Evolutionary conservation across 805 yeast species (phyloP), one percentile per base, ranked within the genome.

Genomic region (Kazachstania bromeliacearum): DNA sequence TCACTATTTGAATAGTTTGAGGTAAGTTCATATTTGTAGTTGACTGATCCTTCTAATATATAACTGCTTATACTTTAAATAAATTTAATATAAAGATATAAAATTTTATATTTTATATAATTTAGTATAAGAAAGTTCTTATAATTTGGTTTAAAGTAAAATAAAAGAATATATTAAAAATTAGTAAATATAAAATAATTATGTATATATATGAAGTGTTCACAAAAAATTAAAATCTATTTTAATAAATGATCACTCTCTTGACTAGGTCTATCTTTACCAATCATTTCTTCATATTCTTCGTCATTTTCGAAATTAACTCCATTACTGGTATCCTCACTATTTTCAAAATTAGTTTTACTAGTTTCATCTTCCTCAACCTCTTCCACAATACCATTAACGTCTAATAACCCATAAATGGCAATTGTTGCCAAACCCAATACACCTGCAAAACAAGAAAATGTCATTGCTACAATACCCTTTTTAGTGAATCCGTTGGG

Each of bases 401-500:
- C 70, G 47, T 88, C 97, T 53, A 85, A 70, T 67, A 83, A 62
- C 64, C 98, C 98, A 63, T 89, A 92, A 59, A 77, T 51, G 33
- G 81, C 71, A 53, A 92, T 84, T 47, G 79, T 71, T 38, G 64
- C 67, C 63, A 88, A 65, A 61, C 98, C 98, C 14, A 85, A 62
- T 44, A 85, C 56, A 54, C 92, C 98, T 34, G 95, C 74, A 48
- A 89, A 53, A 68, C 84, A 75, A 5, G 96, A 85, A 70, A 92
- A 89, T 14, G 81, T 89, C 60, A 92, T 66, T 9, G 97, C 97
- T 36, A 89, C 94, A 57, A 81, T 79, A 68, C 98, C 98, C 57
- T 81, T 78, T 39, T 94, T 84, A 34, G 97, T 89, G 74, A 92
- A 92, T 14, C 96, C 96, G 31, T 69, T 56, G 31, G 97, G 97